Conservation (phyloP, 202 grass and related monocot species). For the Musa balbisiana region DNA sequence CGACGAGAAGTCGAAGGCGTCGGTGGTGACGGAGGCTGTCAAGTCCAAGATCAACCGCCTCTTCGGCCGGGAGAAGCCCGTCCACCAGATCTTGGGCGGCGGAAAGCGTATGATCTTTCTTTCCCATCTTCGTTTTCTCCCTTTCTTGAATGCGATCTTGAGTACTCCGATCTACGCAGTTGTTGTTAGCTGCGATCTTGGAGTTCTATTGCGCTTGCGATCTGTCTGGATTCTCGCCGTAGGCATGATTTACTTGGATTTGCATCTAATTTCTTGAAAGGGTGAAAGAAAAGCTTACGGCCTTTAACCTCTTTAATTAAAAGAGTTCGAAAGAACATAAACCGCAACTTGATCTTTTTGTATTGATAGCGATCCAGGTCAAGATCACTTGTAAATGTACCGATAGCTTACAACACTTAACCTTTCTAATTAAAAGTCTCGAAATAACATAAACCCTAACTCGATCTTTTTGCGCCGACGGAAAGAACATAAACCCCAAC, state of each 20-base stretch:
- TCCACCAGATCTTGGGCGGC: conserved; percentile 17
- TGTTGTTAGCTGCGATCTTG: too few species aligned
- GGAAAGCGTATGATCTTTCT: conserved; percentile 3
- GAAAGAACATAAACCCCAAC: too few species aligned
- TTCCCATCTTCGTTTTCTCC: neutral
- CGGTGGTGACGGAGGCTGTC: neutral
- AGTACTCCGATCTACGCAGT: too few species aligned
- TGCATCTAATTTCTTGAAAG: too few species aligned
- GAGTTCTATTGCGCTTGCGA: too few species aligned
- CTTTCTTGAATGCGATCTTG: neutral
- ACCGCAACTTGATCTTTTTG: neutral
- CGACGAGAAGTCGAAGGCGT: conserved; percentile 8
- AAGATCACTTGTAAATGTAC: neutral
- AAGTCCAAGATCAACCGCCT: conserved; percentile 15
- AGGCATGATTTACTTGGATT: too few species aligned
- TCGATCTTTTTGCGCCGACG: neutral
- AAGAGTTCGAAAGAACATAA: neutral
- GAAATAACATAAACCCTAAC: neutral
- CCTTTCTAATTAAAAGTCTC: neutral
- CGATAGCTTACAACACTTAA: neutral
- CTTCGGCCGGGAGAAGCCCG: conserved; percentile 15
- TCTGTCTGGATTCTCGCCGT: too few species aligned
- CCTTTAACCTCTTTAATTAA: neutral
- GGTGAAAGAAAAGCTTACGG: neutral
- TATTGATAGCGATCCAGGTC: neutral